These are phyloP conservation scores for Penicillium roqueforti DNA, from an alignment of 495 filamentous ascomycete genomes.

Conservation along the genomic window DNA sequence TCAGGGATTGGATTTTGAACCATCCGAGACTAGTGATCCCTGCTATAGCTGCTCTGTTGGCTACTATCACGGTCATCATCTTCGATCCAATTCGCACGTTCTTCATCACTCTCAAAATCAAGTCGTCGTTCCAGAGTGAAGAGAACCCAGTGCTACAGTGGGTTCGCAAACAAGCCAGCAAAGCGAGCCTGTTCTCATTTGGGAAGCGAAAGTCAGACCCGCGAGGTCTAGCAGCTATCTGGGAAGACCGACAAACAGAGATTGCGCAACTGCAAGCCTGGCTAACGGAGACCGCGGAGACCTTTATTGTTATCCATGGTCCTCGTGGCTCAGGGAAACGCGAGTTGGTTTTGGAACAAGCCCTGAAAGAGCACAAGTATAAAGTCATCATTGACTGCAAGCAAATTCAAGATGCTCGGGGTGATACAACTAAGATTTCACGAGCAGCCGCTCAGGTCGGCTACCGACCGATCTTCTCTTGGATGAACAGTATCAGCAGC, in stretches of 20 bases:
- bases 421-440: slow-evolving; percentile 81
- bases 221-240: slow-evolving; percentile 71
- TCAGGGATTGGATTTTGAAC: slow-evolving; percentile 82
- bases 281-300: slow-evolving; percentile 81
- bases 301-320: slow-evolving; percentile 91
- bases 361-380: slow-evolving; percentile 69
- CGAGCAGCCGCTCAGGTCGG: slow-evolving; percentile 81
- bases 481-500: slow-evolving; percentile 92
- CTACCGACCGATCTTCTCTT: slow-evolving; percentile 90
- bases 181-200: slow-evolving; percentile 60
- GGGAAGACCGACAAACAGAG: slow-evolving; percentile 77
- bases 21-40: slow-evolving; percentile 91
- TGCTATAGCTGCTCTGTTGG: slow-evolving; percentile 68
- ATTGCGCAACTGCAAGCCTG: slow-evolving; percentile 80
- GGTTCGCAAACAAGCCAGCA: slow-evolving; percentile 72
- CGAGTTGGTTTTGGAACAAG: slow-evolving; percentile 81
- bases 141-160: slow-evolving; percentile 69
- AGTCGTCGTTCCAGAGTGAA: slow-evolving; percentile 65
- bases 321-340: slow-evolving; percentile 88
- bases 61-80: slow-evolving; percentile 79
- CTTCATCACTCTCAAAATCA: slow-evolving; percentile 84
- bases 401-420: slow-evolving; percentile 84
- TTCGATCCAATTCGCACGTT: slow-evolving; percentile 93
- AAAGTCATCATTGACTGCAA: slow-evolving; percentile 94
- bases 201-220: slow-evolving; percentile 54